Evolutionary conservation across 2,329 filamentous ascomycete genomes (phyloP), one percentile per base, ranked within the genome.

Genomic region (Rasamsonia emersonii): DNA sequence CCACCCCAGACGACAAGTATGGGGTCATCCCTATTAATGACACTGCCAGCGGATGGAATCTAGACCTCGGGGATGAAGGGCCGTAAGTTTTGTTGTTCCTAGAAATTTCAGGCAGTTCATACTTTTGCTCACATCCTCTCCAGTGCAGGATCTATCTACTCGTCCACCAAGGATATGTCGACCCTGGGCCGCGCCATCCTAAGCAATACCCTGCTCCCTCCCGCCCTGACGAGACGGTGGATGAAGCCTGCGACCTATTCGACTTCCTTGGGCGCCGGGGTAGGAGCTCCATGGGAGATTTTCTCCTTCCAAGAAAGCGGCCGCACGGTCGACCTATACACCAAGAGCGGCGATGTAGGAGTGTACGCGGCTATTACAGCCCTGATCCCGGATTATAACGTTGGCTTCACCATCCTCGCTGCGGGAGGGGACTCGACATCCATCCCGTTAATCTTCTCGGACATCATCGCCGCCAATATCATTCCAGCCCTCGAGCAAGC

Each of bases 261-360:
- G 1, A 53, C 62, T 4, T 59, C 62, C 18, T 41, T 61, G 1
- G 37, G 45, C 23, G 54, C 58, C 8, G 53, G 56, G 2, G 49
- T 67, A 1, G 60, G 63, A 5, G 56, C 57, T 17, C 66, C 66
- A 1, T 69, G 65, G 65, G 65, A 65, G 9, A 56, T 67, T 24
- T 30, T 40, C 11, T 42, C 40, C 7, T 41, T 44, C 19, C 20
- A 35, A 5, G 14, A 32, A 3, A 36, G 39, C 7, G 19, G 19
- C 9, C 41, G 49, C 2, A 18, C 29, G 3, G 37, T 50, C 5
- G 44, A 50, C 42, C n/a, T 40, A 4, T 52, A 50, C 30, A 43
- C 41, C 4, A 54, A 54, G 30, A 25, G 37, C 9, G 51, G 51
- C 3, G 45, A 53, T 9, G 18, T 54, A 3, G 44, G 40, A 1